Conservation (phyloP, 1,284 basidiomycete species). For the Irpex sp. region DNA sequence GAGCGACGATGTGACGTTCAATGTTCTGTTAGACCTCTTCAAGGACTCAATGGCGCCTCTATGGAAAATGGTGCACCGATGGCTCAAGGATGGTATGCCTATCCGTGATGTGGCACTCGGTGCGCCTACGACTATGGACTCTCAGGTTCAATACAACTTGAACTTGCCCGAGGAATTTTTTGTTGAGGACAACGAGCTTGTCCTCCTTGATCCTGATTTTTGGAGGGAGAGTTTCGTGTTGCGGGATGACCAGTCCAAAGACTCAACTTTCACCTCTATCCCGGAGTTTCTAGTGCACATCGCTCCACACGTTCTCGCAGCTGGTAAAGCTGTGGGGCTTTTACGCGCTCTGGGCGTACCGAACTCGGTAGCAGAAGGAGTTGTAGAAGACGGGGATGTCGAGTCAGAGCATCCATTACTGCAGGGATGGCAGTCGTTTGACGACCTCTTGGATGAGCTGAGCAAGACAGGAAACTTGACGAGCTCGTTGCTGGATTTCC, state of each 20-base stretch:
- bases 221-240: conserved; percentile 75
- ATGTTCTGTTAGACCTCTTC: conserved; percentile 62
- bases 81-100: conserved; percentile 76
- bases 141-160: conserved; percentile 13
- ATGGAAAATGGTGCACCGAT: conserved; percentile 70
- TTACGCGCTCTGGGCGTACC: conserved; percentile 43
- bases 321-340: conserved; percentile 79
- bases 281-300: conserved; percentile 61
- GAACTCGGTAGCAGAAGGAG: conserved; percentile 6
- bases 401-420: conserved; percentile 4
- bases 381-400: conserved; percentile 4
- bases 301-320: conserved; percentile 56
- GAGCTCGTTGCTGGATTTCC: conserved; percentile 57
- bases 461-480: conserved; percentile 4
- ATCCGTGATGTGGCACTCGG: conserved; percentile 31
- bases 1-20: conserved; percentile 48
- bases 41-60: conserved; percentile 60
- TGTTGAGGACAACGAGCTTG: conserved; percentile 66
- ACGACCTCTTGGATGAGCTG: background rate
- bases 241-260: conserved; percentile 34
- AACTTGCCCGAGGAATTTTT: conserved; percentile 76
- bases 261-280: conserved; percentile 38
- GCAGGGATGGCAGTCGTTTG: background rate
- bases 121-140: conserved; percentile 5
- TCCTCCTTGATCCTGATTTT: conserved; percentile 70